Percentiles rank a stretch among this genome's conserved stretches.
phyloP scores from a whole-genome alignment of 179 eudicot genomes.

The Gypsophila paniculata region DNA sequence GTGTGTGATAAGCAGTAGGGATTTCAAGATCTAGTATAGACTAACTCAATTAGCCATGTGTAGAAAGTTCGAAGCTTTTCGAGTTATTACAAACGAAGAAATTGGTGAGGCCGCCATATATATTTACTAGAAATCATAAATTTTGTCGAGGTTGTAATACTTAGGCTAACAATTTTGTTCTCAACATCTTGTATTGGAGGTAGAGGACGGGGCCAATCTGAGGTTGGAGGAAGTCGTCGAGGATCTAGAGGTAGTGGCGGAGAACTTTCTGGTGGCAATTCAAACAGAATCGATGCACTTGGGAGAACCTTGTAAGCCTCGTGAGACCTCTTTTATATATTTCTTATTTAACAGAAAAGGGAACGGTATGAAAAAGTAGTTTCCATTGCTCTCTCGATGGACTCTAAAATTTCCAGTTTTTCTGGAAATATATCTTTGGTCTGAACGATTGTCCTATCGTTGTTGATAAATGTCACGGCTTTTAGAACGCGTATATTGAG shows the following conservation, averaged over 20 bases:
- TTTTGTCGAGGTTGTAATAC: background rate
- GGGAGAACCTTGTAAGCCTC: conserved; percentile 67
- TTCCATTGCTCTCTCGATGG: background rate
- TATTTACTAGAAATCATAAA: background rate
- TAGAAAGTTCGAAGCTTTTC: background rate
- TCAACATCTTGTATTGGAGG: conserved; percentile 8
- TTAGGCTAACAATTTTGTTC: background rate
- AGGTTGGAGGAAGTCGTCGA: conserved; percentile 32
- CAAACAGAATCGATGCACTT: conserved; percentile 70
- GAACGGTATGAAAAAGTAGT: background rate
- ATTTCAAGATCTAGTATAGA: background rate
- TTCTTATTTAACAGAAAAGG: background rate
- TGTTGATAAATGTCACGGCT: conserved; percentile 6
- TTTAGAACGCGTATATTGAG: conserved; percentile 71
- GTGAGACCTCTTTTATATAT: background rate
- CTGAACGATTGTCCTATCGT: background rate
- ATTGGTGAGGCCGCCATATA: background rate
- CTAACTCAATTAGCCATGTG: background rate
- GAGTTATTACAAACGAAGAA: background rate
- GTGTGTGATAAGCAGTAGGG: no score
- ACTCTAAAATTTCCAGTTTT: background rate
- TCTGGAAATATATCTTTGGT: background rate
- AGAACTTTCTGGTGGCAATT: conserved; percentile 27
- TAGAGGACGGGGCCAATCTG: conserved; percentile 28
- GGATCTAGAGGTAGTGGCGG: conserved; percentile 49